A percentile compares a stretch with the other conserved stretches of the same genome.
These are phyloP conservation scores for Capsicum baccatum DNA, from an alignment of 257 asterid species.

Conservation along the genomic window DNA sequence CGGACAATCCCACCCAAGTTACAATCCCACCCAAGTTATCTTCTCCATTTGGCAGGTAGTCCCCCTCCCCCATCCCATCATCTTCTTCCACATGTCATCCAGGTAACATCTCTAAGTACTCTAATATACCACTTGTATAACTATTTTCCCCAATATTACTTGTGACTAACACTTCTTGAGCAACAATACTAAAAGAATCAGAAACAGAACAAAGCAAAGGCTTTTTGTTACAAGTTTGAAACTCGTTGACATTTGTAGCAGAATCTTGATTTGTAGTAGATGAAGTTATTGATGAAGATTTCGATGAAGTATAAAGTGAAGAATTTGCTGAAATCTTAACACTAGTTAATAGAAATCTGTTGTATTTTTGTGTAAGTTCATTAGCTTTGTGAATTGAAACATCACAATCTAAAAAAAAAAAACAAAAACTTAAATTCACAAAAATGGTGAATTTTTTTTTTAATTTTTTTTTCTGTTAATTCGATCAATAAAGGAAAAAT, in stretches of 20 bases:
- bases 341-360: slow-evolving; percentile 79
- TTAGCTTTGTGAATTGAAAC: slow-evolving; percentile 73
- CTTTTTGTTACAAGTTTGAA: slow-evolving; percentile 37
- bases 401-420: slow-evolving; percentile 60
- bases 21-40: too few relatives aligned
- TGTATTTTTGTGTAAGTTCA: slow-evolving; percentile 71
- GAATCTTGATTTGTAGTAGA: slow-evolving; percentile 35
- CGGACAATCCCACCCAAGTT: too few relatives aligned
- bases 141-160: slow-evolving; percentile 30
- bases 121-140: slow-evolving; percentile 70
- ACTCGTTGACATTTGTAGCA: slow-evolving; percentile 40
- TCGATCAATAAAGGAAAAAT: too few relatives aligned
- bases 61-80: too few relatives aligned
- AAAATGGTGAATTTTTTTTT: too few relatives aligned
- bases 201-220: neutral
- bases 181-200: slow-evolving; percentile 28
- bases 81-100: slow-evolving; percentile 90
- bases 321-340: slow-evolving; percentile 63
- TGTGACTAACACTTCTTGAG: slow-evolving; percentile 33
- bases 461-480: too few relatives aligned
- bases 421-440: too few relatives aligned
- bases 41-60: too few relatives aligned
- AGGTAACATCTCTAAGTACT: slow-evolving; percentile 76
- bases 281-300: slow-evolving; percentile 36
- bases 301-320: slow-evolving; percentile 45